Conservation (phyloP, 805 yeast species). For the Saccharomycodes ludwigii region DNA sequence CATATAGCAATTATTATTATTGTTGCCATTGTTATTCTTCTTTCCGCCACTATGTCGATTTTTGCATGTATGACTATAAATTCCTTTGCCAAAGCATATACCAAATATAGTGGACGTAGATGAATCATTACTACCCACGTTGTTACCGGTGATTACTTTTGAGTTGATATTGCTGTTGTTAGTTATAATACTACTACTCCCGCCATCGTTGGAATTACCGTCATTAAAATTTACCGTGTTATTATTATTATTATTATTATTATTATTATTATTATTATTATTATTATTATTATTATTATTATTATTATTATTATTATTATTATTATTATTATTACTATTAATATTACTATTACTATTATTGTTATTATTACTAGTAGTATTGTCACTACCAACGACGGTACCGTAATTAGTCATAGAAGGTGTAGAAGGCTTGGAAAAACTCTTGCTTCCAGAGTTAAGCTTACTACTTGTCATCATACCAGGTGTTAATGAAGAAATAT, state of each 20-base stretch:
- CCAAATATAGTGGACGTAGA: no score
- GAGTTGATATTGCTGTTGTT: not conserved
- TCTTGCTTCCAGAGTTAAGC: not conserved
- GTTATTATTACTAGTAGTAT: not conserved
- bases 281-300: constrained; percentile 2
- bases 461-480: not conserved
- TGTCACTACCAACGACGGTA: not conserved
- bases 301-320: constrained; percentile 12
- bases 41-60: no score
- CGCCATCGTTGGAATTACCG: constrained; percentile 24
- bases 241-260: constrained; percentile 13
- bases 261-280: not conserved
- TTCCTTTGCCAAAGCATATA: no score
- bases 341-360: constrained; percentile 3
- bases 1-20: no score
- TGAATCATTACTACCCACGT: no score
- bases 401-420: not conserved
- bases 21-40: no score
- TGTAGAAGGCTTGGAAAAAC: not conserved
- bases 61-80: no score
- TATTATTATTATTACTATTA: not conserved
- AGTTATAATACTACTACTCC: constrained; percentile 14
- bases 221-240: constrained; percentile 27
- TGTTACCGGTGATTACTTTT: not conserved
- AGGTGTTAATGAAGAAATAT: not conserved